Base-by-base conservation (phyloP, 139 green algal species). In the Chlorella sorokiniana region DNA sequence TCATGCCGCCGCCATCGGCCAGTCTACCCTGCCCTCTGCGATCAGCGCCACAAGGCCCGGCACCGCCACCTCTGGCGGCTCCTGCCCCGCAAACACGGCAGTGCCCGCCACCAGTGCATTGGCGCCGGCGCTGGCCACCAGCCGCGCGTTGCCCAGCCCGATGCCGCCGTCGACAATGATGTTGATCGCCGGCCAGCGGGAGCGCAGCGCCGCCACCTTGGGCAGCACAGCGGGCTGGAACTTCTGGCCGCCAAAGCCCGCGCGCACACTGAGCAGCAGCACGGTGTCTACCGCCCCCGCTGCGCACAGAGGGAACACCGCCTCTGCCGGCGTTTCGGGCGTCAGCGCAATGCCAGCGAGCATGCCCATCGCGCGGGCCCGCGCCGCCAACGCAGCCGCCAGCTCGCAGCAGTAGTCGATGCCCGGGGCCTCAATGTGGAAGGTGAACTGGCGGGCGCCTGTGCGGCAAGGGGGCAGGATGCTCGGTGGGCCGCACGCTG, bases 191-290 rank as follows among this genome's bases (percentile, higher is more conserved):
- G 91, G 89, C 69, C 87, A 94, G 5, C 84, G 70, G 3, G 78
- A 51, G 20, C 94, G 75, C 69, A 98, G 83, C 48, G 23, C 72
- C 18, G 41, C 10, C 16, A 94, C 91, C 83, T 96, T 97, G 44
- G 81, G 68, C 81, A 94, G 83, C 69, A 95, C 89, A 3, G 69
- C 74, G 6, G 63, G 67, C 71, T 86, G 88, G 84, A 98, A 96
- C 69, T 89, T 86, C 86, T 98, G 95, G 4, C 95, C 95, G 10
- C 95, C 95, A 90, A 97, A 98, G 9, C 95, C 95, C 31, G 94
- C 91, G 64, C 91, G 79, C 76, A 98, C 95, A 0, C 88, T 95
- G 86, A 98, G 93, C 69, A 91, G 82, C 48, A 97, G 86, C 37
- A 98, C 92, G 0, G 79, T 85, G 70, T 84, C 77, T 54, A 95